Conservation (phyloP, 441 rosid species). For the Populus trichocarpa region DNA sequence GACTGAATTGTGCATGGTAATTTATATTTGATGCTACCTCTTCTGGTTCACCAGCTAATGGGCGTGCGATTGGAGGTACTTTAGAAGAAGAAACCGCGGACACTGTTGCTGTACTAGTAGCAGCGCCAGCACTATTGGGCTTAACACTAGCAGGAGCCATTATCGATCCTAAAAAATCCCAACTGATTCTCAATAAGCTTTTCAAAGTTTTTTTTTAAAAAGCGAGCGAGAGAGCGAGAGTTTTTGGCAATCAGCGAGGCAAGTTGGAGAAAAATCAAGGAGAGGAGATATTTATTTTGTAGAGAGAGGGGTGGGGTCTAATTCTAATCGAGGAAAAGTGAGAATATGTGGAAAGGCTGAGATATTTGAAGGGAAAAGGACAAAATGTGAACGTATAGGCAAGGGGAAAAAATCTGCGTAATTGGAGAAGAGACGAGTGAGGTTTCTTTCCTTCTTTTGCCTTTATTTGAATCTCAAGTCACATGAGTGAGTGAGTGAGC, state of each 20-base stretch:
- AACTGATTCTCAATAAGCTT: neutral
- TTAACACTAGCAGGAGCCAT: slow-evolving; percentile 39
- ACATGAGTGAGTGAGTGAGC: neutral
- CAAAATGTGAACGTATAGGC: neutral
- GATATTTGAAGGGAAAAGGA: neutral
- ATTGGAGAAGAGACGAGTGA: neutral
- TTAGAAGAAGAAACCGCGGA: slow-evolving; percentile 32
- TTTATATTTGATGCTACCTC: slow-evolving; percentile 77
- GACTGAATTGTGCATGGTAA: slow-evolving; percentile 77
- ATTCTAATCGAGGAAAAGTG: too few relatives aligned
- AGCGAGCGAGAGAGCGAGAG: neutral
- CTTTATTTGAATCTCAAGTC: neutral
- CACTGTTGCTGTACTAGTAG: slow-evolving; percentile 17
- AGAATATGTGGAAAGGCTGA: too few relatives aligned
- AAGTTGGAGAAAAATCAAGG: neutral
- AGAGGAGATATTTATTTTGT: neutral
- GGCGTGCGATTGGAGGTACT: slow-evolving; percentile 55
- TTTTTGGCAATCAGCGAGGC: neutral
- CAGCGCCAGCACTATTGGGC: slow-evolving; percentile 26
- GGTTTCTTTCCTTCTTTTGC: neutral
- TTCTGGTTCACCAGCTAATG: slow-evolving; percentile 52
- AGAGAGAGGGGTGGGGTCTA: neutral
- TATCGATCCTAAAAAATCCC: neutral
- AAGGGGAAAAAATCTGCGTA: neutral
- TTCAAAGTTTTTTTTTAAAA: neutral